phyloP scores from a whole-genome alignment of 306 rosid genomes.

The Vigna hirtella region DNA sequence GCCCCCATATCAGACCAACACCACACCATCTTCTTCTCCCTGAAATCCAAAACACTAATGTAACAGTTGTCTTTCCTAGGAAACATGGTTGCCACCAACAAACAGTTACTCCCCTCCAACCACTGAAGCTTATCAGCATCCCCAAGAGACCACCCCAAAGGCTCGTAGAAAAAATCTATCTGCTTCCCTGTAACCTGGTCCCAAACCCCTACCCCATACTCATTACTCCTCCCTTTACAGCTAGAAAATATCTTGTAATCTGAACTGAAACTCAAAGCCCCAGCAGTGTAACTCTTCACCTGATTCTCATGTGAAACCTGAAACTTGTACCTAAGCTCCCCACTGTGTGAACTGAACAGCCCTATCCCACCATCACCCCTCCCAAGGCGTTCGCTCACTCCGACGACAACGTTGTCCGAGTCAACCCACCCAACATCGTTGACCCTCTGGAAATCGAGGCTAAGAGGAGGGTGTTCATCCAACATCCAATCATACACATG shows the following conservation, averaged over 20 bases:
- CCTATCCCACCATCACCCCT: slow-evolving; percentile 94
- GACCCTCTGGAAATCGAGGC: slow-evolving; percentile 79
- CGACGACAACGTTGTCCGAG: slow-evolving; percentile 61
- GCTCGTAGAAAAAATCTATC: slow-evolving; percentile 88
- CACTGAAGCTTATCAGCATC: slow-evolving; percentile 95
- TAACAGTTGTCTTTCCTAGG: slow-evolving; percentile 94
- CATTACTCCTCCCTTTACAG: slow-evolving; percentile 91
- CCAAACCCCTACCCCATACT: slow-evolving; percentile 96
- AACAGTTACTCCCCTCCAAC: slow-evolving; percentile 72
- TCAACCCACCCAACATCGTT: slow-evolving; percentile 94
- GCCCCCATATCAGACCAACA: slow-evolving; percentile 87
- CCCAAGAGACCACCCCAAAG: slow-evolving; percentile 88
- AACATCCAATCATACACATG: slow-evolving; percentile 97
- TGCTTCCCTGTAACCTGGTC: slow-evolving; percentile 86
- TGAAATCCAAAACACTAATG: slow-evolving; percentile 85
- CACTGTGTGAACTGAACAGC: slow-evolving; percentile 67
- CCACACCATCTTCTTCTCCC: slow-evolving; percentile 91
- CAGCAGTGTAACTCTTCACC: slow-evolving; percentile 87
- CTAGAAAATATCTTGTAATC: slow-evolving; percentile 82
- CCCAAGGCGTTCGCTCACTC: slow-evolving; percentile 79
- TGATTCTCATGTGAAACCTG: slow-evolving; percentile 81
- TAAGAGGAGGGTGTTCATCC: slow-evolving; percentile 76
- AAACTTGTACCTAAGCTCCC: slow-evolving; percentile 78
- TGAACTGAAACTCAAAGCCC: slow-evolving; percentile 82
- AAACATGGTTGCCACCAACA: slow-evolving; percentile 86